Conservation (phyloP, 306 rosid species). For the Psophocarpus tetragonolobus region DNA sequence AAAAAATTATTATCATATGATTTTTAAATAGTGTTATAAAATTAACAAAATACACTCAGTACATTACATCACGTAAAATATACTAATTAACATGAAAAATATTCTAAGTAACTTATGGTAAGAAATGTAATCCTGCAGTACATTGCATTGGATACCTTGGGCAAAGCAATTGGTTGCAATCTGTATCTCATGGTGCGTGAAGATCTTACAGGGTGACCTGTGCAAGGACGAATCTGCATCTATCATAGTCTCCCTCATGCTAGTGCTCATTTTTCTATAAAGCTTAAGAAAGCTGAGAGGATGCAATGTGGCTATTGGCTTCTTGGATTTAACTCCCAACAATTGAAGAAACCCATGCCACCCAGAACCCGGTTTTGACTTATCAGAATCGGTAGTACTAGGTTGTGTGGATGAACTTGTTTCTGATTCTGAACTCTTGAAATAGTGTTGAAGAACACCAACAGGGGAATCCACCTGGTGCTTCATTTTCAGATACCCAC, state of each 20-base stretch:
- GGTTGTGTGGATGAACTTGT: conserved; percentile 56
- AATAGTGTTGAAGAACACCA: conserved; percentile 75
- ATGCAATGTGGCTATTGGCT: conserved; percentile 50
- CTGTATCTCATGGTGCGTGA: conserved; percentile 61
- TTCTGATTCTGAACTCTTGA: conserved; percentile 70
- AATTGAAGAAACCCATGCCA: conserved; percentile 58
- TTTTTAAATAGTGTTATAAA: too few species aligned
- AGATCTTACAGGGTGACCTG: conserved; percentile 73
- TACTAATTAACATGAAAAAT: too few species aligned
- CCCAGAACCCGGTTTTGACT: conserved; percentile 39
- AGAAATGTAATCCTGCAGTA: neutral
- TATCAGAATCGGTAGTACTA: conserved; percentile 28
- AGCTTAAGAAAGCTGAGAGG: conserved; percentile 57
- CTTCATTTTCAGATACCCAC: conserved; percentile 43
- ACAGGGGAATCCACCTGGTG: conserved; percentile 62
- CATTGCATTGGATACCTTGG: conserved; percentile 47
- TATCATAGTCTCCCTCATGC: conserved; percentile 54
- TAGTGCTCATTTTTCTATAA: conserved; percentile 63
- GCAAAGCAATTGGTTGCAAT: conserved; percentile 62
- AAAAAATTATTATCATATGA: too few species aligned
- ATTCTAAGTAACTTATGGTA: neutral
- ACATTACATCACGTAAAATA: too few species aligned
- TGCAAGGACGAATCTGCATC: conserved; percentile 41
- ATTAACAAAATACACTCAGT: too few species aligned
- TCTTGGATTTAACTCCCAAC: conserved; percentile 51